phyloP scores from a whole-genome alignment of 2,329 filamentous ascomycete genomes.

The Drechslerella coelobrocha region DNA sequence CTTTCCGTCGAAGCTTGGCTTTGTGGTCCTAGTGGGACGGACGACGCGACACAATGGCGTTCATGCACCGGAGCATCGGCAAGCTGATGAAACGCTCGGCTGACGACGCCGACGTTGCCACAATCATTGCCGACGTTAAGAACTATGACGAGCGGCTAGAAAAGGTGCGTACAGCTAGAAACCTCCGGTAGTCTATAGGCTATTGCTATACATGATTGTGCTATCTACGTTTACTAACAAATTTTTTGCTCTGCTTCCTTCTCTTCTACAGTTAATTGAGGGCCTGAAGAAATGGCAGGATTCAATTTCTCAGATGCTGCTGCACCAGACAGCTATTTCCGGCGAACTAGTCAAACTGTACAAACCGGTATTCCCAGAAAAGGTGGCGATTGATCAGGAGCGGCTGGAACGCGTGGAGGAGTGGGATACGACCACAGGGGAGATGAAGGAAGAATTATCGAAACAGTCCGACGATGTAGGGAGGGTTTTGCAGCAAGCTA shows the following conservation, averaged over 20 bases:
- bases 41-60: conserved; percentile 18
- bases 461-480: conserved; percentile 1
- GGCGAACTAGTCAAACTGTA: conserved; percentile 22
- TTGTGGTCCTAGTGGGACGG: neutral
- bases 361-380: conserved; percentile 31
- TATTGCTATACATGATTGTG: neutral
- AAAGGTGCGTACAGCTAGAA: conserved; percentile 21
- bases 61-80: conserved; percentile 36
- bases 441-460: conserved; percentile 46
- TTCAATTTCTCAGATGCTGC: conserved; percentile 30
- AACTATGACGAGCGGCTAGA: conserved; percentile 44
- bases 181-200: neutral
- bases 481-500: conserved; percentile 27
- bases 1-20: no score
- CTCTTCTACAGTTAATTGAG: conserved; percentile 43
- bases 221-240: no score
- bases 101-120: conserved; percentile 43
- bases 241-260: neutral
- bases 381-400: conserved; percentile 29
- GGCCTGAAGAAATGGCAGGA: conserved; percentile 38
- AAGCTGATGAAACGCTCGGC: conserved; percentile 47
- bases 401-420: conserved; percentile 33
- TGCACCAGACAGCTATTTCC: conserved; percentile 41
- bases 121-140: conserved; percentile 47
- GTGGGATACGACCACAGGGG: conserved; percentile 9